Evolutionary conservation across 2,329 filamentous ascomycete species (phyloP).

Genomic region (Akanthomyces dipterigenus): DNA sequence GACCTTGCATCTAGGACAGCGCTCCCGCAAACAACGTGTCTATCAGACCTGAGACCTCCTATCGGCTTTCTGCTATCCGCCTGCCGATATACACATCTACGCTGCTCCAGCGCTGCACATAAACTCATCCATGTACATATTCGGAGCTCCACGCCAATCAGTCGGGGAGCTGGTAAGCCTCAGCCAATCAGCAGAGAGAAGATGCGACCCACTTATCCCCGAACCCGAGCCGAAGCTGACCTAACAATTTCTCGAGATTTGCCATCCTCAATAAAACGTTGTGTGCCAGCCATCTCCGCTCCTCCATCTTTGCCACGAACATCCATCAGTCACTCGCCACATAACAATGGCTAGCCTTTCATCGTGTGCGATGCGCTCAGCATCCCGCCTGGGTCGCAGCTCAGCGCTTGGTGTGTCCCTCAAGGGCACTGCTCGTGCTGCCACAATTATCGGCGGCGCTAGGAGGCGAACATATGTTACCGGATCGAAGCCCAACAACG

Average conservation of each 20-base stretch:
- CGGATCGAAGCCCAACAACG: slow-evolving; percentile 70
- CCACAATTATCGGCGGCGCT: slow-evolving; percentile 20
- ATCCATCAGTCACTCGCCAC: slow-evolving; percentile 15
- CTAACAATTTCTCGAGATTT: slow-evolving; percentile 14
- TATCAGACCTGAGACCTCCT: not conserved
- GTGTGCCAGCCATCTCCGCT: slow-evolving; percentile 9
- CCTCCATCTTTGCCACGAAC: slow-evolving; percentile 6
- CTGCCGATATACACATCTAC: not conserved
- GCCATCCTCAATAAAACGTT: slow-evolving; percentile 9
- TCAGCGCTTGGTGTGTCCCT: slow-evolving; percentile 29
- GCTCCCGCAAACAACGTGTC: not conserved
- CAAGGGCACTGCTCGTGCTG: slow-evolving; percentile 23
- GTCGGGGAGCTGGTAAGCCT: not conserved
- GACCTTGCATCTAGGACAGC: not conserved
- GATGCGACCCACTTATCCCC: slow-evolving; percentile 12
- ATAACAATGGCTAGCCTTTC: slow-evolving; percentile 55
- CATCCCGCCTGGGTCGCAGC: slow-evolving; percentile 50
- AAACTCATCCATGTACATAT: not conserved
- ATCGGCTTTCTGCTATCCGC: not conserved
- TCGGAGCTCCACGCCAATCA: not conserved
- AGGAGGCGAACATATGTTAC: slow-evolving; percentile 68
- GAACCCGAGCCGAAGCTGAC: slow-evolving; percentile 15
- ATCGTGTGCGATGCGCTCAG: slow-evolving; percentile 68
- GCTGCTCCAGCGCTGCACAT: not conserved
- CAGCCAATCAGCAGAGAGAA: slow-evolving; percentile 6